Percentiles rank a stretch among this genome's conserved stretches.
Conservation (phyloP, 1,139 yeast genomes). For the Yamadazyma sp. region DNA sequence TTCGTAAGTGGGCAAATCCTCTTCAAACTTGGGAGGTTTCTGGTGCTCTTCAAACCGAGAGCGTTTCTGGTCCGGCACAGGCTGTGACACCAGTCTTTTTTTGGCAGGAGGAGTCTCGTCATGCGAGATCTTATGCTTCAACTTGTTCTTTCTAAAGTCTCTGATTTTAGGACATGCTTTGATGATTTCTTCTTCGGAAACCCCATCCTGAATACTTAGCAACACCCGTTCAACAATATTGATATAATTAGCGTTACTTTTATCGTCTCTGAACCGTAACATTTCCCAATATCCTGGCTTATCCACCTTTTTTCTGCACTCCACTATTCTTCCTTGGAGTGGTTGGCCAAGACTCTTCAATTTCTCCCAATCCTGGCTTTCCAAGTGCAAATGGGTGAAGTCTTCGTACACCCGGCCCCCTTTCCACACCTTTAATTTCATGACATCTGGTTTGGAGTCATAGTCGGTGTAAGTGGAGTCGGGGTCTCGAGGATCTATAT, state of each 20-base stretch:
- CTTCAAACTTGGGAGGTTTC: slow-evolving; percentile 16
- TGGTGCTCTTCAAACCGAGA: too few relatives aligned
- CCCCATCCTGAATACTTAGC: slow-evolving; percentile 84
- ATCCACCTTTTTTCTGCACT: slow-evolving; percentile 63
- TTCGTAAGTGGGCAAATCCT: slow-evolving; percentile 42
- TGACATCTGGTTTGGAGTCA: slow-evolving; percentile 69
- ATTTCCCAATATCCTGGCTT: slow-evolving; percentile 70
- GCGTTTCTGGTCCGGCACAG: neutral
- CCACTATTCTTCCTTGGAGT: slow-evolving; percentile 86
- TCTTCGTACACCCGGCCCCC: slow-evolving; percentile 69
- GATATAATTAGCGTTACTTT: slow-evolving; percentile 80
- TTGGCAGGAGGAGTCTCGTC: slow-evolving; percentile 14
- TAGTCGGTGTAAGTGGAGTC: slow-evolving; percentile 77
- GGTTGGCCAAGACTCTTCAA: slow-evolving; percentile 74
- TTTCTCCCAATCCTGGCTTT: slow-evolving; percentile 79
- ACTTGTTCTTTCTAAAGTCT: slow-evolving; percentile 11
- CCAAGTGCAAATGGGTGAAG: slow-evolving; percentile 62
- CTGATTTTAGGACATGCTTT: slow-evolving; percentile 34
- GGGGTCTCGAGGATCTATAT: slow-evolving; percentile 68
- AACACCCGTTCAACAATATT: slow-evolving; percentile 79
- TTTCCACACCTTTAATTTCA: slow-evolving; percentile 72
- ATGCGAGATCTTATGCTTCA: slow-evolving; percentile 4
- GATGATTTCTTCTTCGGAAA: slow-evolving; percentile 70
- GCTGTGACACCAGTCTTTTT: slow-evolving; percentile 4
- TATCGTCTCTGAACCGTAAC: slow-evolving; percentile 90